phyloP scores from a whole-genome alignment of 2,329 filamentous ascomycete species.

The Colletotrichum salicis region DNA sequence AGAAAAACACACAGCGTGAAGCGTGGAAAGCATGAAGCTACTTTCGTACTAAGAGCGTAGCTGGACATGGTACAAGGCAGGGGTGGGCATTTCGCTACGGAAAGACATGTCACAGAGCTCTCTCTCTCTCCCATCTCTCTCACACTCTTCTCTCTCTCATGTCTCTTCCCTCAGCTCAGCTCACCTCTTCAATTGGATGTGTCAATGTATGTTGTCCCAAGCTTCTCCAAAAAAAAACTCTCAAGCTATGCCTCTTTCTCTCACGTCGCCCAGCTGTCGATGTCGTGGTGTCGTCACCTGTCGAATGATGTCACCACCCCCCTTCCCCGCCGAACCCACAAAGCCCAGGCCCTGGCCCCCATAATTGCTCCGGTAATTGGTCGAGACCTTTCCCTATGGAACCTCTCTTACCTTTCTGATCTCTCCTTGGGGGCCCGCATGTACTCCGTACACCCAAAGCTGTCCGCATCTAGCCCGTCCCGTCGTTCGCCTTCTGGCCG shows the following conservation, averaged over 20 bases:
- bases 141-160: not conserved
- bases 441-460: slow-evolving; percentile 9
- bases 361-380: slow-evolving; percentile 19
- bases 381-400: slow-evolving; percentile 18
- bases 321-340: slow-evolving; percentile 32
- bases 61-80: slow-evolving; percentile 2
- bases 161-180: not conserved
- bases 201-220: not conserved
- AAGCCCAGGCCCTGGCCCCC: not conserved
- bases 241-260: slow-evolving; percentile 17
- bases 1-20: too few relatives aligned
- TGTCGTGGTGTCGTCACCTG: slow-evolving; percentile 47
- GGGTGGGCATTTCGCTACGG: not conserved
- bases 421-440: slow-evolving; percentile 22
- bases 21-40: slow-evolving; percentile 1
- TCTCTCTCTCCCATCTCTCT: not conserved
- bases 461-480: slow-evolving; percentile 26
- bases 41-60: not conserved
- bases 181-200: not conserved
- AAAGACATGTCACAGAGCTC: slow-evolving; percentile 2
- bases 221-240: not conserved
- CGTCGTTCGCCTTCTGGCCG: not conserved
- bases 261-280: not conserved
- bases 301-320: slow-evolving; percentile 55
- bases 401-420: not conserved